Evolutionary conservation across 2,329 filamentous ascomycete species (phyloP), one percentile per base, ranked within the genome.

Genomic region (Cladorrhinum sp.): DNA sequence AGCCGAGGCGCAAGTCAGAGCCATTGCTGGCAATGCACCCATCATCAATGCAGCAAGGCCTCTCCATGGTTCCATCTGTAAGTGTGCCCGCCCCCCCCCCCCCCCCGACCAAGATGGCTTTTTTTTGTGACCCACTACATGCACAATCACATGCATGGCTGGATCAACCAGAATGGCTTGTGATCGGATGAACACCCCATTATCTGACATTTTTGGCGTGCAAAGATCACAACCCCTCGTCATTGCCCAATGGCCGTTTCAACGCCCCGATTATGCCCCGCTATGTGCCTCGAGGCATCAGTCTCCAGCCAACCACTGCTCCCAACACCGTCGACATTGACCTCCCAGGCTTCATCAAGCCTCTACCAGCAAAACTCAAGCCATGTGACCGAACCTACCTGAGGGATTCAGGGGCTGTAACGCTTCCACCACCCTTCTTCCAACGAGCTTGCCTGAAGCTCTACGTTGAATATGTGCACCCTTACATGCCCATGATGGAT

Each of bases 401-500:
- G 60, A 84, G 88, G 64, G 84, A 87, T 71, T 97, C 96, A 79
- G 92, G 92, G 3, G 92, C 92, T 1, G 78, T 97, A 66, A 86
- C 86, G 1, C 83, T 97, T 46, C 94, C 94, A 1, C 80, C 84
- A 46, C 75, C 82, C 3, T 76, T 78, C 3, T 79, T 97, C 36
- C 90, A 94, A 69, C 91, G 90, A 72, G 92, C 92, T 62, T 81
- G 97, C 49, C 79, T 98, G 16, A 87, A 88, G 68, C 87, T 87
- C 42, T 97, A 95, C 69, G 82, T 94, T 63, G 90, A 96, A 76
- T 96, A 89, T 73, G 92, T 97, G 7, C 90, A 97, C 73, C 92
- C 93, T 1, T 97, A 91, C 73, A 96, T 97, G 91, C 94, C 94
- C 23, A 79, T 96, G 30, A 77, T 97, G 64, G 92, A 91, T 78